These are phyloP conservation scores for Komagataella kurtzmanii DNA, from an alignment of 805 yeast species.

Conservation along the genomic window DNA sequence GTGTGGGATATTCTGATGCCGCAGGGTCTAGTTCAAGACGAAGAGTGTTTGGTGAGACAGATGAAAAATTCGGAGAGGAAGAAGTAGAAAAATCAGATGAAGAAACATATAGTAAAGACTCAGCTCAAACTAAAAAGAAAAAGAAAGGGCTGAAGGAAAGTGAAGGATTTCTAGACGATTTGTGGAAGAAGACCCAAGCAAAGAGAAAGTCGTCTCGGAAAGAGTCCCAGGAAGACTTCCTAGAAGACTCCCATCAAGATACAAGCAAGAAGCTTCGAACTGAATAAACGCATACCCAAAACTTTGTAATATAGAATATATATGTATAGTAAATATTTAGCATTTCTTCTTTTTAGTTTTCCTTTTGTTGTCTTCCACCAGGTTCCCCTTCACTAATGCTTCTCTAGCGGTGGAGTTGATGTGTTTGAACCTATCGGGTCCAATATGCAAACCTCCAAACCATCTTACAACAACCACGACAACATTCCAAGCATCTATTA, in stretches of 20 bases:
- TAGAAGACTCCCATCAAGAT: background rate
- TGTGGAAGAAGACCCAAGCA: background rate
- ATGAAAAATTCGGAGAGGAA: constrained; percentile 4
- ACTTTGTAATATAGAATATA: background rate
- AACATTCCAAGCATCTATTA: constrained; percentile 72
- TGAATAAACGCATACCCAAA: background rate
- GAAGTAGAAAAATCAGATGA: background rate
- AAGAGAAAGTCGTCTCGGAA: background rate
- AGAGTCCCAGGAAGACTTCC: background rate
- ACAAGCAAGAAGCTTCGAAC: background rate
- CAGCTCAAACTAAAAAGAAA: background rate
- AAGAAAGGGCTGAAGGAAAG: background rate
- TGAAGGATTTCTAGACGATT: background rate
- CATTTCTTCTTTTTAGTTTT: constrained; percentile 14
- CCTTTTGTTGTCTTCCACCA: constrained; percentile 16
- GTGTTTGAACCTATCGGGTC: constrained; percentile 91
- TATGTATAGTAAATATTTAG: background rate
- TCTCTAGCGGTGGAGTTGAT: constrained; percentile 83
- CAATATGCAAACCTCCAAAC: constrained; percentile 87
- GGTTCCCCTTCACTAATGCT: constrained; percentile 57
- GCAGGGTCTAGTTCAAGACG: constrained; percentile 4
- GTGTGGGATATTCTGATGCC: background rate
- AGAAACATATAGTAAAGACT: background rate
- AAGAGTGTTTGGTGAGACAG: constrained; percentile 3
- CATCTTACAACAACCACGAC: constrained; percentile 82